Base-by-base conservation (phyloP, 805 yeast species). In the Komagataella phaffii region DNA sequence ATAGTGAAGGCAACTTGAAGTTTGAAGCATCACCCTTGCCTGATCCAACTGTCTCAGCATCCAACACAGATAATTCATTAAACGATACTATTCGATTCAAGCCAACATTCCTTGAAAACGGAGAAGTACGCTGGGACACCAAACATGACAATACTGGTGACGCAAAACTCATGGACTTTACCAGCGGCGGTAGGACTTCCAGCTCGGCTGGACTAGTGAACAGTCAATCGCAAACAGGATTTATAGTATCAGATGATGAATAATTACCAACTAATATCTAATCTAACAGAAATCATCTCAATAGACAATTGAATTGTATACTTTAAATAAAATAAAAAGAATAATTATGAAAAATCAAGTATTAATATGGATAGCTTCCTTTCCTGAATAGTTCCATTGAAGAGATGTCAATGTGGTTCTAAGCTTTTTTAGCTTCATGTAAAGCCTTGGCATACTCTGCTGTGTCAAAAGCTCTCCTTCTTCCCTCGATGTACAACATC, bases 401-500 rank as follows among this genome's bases (percentile, higher is more conserved):
- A 1, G 46, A 3, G 46, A 3, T 12, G 4, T 8, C n/a, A 8
- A 19, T 14, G 12, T 45, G 14, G 6, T 6, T 12, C 21, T 17
- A 19, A 18, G 46, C 23, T 59, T 43, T 57, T 69, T 73, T 52
- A 75, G 56, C 56, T 73, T 77, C 51, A 30, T 30, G 40, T 30
- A 30, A 30, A 30, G 40, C 40, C 8, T 66, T 67, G 14, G 74
- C 87, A 63, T 79, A 85, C 49, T 73, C 70, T 24, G 93, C 90
- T 18, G 95, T 87, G 50, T 83, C 95, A 52, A 74, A 74, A 3
- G 96, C 95, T 66, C 95, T 81, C 71, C 97, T 83, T 68, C 95
- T 80, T 24, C 95, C 97, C 61, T 85, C 90, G 17, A 90, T 76
- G 62, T 85, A 90, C 58, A 81, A 85, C 81, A 90, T 88, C 95